Conservation (phyloP, 2,329 filamentous ascomycete species). For the Fusarium beomiforme region DNA sequence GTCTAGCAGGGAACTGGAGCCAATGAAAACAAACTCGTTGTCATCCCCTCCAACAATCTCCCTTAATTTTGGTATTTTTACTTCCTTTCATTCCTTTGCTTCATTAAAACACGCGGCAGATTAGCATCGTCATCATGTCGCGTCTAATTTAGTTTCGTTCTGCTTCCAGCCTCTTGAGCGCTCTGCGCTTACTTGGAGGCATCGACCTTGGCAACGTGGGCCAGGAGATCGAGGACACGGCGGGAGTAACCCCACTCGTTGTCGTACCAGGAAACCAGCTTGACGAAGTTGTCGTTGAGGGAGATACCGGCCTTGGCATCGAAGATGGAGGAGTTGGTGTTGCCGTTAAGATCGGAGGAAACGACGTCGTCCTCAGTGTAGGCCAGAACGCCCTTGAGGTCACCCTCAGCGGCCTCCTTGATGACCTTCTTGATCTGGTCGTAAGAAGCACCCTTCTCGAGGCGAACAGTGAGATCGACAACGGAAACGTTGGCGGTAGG, state of each 20-base stretch:
- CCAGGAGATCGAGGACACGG: constrained; percentile 85
- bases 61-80: constrained; percentile 40
- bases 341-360: constrained; percentile 92
- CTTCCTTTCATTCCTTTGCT: constrained; percentile 35
- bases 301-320: constrained; percentile 99
- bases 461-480: constrained; percentile 93
- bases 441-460: constrained; percentile 89
- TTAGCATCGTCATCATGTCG: constrained; percentile 16
- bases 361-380: constrained; percentile 99
- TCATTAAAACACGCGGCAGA: constrained; percentile 41
- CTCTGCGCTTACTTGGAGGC: constrained; percentile 59
- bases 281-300: constrained; percentile 98
- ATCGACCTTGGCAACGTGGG: constrained; percentile 84
- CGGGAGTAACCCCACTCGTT: constrained; percentile 99
- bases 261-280: constrained; percentile 98
- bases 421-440: constrained; percentile 93
- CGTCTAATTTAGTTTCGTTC: constrained; percentile 39
- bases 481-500: constrained; percentile 99
- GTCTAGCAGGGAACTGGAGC: constrained; percentile 35
- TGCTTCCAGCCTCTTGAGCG: constrained; percentile 36
- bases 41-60: constrained; percentile 41
- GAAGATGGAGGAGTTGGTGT: constrained; percentile 96
- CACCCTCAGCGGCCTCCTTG: constrained; percentile 85
- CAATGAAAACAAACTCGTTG: constrained; percentile 31
- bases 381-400: constrained; percentile 88